Evolutionary conservation across 805 yeast genomes (phyloP).

Genomic region (Yamadazyma laniorum): DNA sequence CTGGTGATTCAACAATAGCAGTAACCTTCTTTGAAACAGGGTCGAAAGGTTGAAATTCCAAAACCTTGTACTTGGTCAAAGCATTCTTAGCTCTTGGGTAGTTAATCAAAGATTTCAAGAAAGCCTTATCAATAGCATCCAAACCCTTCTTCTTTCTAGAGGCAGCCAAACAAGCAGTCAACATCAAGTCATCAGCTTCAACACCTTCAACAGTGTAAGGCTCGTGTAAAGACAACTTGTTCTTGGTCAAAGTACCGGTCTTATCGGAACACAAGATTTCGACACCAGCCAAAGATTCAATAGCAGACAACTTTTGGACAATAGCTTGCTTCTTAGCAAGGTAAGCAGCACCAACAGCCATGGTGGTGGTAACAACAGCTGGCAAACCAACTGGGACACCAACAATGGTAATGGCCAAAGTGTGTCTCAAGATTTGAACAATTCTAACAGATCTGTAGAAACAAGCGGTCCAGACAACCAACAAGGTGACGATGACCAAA

Average conservation of each 20-base stretch:
- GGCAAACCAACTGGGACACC: slow-evolving; percentile 99
- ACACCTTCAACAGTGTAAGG: slow-evolving; percentile 98
- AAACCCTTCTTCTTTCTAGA: slow-evolving; percentile 97
- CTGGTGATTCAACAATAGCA: slow-evolving; percentile 93
- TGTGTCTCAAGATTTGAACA: slow-evolving; percentile 85
- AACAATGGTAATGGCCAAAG: slow-evolving; percentile 91
- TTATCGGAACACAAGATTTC: slow-evolving; percentile 97
- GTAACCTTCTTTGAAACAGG: slow-evolving; percentile 97
- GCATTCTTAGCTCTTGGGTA: slow-evolving; percentile 94
- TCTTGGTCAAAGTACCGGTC: slow-evolving; percentile 97
- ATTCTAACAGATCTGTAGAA: slow-evolving; percentile 90
- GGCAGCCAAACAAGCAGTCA: slow-evolving; percentile 97
- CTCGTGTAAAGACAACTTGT: slow-evolving; percentile 92
- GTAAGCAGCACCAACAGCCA: slow-evolving; percentile 99
- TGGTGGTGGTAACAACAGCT: slow-evolving; percentile 96
- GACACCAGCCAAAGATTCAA: slow-evolving; percentile 96
- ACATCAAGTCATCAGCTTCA: slow-evolving; percentile 92
- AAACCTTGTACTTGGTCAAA: slow-evolving; percentile 88
- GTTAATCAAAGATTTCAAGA: slow-evolving; percentile 81
- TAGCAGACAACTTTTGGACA: slow-evolving; percentile 94
- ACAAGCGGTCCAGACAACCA: slow-evolving; percentile 89
- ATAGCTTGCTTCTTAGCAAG: slow-evolving; percentile 95
- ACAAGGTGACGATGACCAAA: slow-evolving; percentile 80
- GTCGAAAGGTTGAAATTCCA: slow-evolving; percentile 96
- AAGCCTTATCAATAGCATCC: slow-evolving; percentile 96